Evolutionary conservation across 176 grass and related monocot genomes (phyloP), one percentile per base, ranked within the genome.

Genomic region (Phoenix dactylifera): DNA sequence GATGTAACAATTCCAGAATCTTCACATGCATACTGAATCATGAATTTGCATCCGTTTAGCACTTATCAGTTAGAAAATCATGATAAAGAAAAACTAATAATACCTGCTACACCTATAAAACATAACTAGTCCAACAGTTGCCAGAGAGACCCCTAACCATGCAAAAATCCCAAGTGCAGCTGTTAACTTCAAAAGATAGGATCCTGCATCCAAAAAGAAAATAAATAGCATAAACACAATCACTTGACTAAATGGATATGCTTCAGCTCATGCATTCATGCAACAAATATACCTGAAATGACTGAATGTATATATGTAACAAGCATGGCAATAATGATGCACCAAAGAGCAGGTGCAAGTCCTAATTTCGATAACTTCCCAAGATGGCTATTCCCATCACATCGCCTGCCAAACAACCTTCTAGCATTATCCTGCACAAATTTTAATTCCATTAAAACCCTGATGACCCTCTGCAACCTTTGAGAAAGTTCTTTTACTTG

Each of bases 31-130:
- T 44, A 44, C 35, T 44, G 10, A 7, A 44, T 44, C 35, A 12
- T 44, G 35, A 12, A 44, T 44, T 44, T 3, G 35, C 9, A 44
- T 44, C 35, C 35, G 12, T 44, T 44, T 44, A 44, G 35, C 7
- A 10, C 35, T 14, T 3, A 12, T 44, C 35, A 44, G 35, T 18
- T 30, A 60, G 23, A 22, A 22, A 14, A 32, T n/a, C 20, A 1
- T 25, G 7, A 17, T 54, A 20, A 6, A 28, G 50, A 32, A 57
- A 15, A 63, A 49, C 1, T 44, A 12, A 44, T 44, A 14, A 7
- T 89, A 98, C 94, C 94, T 98, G 88, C 85, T 98, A 86, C 94
- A 98, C 65, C 82, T 93, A 75, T 98, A 93, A 77, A 98, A 93
- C 88, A 98, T 83, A 51, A 86, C 63, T 74, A 93, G 72, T 26